Conservation (phyloP, 192 early-diverging fungal species). For the Piromyces sp. region DNA sequence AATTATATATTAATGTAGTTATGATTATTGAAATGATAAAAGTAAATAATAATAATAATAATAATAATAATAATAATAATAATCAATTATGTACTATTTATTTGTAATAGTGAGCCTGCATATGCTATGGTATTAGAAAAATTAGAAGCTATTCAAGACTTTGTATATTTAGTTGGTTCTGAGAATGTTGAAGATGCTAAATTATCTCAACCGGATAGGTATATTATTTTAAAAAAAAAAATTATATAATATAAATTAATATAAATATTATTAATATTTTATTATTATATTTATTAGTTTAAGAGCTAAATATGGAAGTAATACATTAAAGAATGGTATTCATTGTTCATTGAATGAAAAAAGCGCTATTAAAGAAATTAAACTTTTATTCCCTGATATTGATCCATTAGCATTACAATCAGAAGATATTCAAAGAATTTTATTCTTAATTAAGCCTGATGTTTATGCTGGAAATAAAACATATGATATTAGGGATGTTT, state of each 20-base stretch:
- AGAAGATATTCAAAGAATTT: neutral
- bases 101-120: neutral
- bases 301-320: conserved; percentile 29
- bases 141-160: conserved; percentile 25
- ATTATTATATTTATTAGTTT: conserved; percentile 8
- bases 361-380: neutral
- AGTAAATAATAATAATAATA: too few relatives aligned
- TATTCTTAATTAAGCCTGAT: conserved; percentile 2
- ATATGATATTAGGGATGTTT: neutral
- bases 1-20: too few relatives aligned
- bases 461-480: neutral
- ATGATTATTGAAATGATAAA: too few relatives aligned
- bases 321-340: conserved; percentile 32
- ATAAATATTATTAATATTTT: too few relatives aligned
- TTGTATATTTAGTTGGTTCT: conserved; percentile 32
- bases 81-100: too few relatives aligned
- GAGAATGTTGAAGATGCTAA: conserved; percentile 33
- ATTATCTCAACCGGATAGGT: conserved; percentile 3
- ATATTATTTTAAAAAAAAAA: neutral
- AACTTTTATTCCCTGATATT: neutral
- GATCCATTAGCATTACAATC: neutral
- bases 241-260: too few relatives aligned
- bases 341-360: conserved; percentile 5
- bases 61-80: too few relatives aligned
- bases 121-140: conserved; percentile 19